These are phyloP conservation scores for Paraconiothyrium sp. DNA, from an alignment of 2,329 filamentous ascomycete genomes.

Conservation along the genomic window DNA sequence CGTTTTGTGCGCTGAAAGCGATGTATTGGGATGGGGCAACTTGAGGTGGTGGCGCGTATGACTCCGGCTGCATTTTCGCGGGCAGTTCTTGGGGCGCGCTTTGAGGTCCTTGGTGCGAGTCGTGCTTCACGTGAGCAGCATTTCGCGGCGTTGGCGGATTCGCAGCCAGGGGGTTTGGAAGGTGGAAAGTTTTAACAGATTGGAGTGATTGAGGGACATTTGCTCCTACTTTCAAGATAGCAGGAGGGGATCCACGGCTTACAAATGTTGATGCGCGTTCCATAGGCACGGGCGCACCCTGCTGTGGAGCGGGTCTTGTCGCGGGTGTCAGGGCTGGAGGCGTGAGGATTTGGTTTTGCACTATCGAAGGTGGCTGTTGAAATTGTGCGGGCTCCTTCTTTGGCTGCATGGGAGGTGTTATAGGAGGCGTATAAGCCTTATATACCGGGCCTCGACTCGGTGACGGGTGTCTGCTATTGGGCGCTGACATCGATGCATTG, in stretches of 20 bases:
- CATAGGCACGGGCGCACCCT: neutral
- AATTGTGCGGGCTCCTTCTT: slow-evolving; percentile 4
- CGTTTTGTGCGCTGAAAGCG: neutral
- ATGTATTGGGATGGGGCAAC: slow-evolving; percentile 4
- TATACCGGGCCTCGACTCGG: slow-evolving; percentile 26
- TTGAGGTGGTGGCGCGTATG: neutral
- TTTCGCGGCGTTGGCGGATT: slow-evolving; percentile 15
- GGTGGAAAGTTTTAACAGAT: neutral
- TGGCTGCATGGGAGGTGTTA: slow-evolving; percentile 22
- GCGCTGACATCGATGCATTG: slow-evolving; percentile 14
- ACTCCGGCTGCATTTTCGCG: neutral
- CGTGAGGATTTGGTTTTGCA: neutral
- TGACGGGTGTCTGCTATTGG: slow-evolving; percentile 15
- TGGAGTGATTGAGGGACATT: neutral
- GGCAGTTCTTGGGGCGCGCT: neutral
- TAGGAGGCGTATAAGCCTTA: slow-evolving; percentile 32
- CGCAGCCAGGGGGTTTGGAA: slow-evolving; percentile 12
- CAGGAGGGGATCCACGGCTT: neutral
- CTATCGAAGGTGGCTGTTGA: slow-evolving; percentile 5
- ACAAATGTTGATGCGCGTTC: neutral
- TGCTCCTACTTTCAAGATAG: slow-evolving; percentile 1
- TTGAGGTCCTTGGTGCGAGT: slow-evolving; percentile 16
- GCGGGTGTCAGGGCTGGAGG: neutral
- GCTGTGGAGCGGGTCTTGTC: neutral
- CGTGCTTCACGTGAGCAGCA: slow-evolving; percentile 11